Conservation (phyloP, 306 rosid genomes). For the Gynostemma pentaphyllum region DNA sequence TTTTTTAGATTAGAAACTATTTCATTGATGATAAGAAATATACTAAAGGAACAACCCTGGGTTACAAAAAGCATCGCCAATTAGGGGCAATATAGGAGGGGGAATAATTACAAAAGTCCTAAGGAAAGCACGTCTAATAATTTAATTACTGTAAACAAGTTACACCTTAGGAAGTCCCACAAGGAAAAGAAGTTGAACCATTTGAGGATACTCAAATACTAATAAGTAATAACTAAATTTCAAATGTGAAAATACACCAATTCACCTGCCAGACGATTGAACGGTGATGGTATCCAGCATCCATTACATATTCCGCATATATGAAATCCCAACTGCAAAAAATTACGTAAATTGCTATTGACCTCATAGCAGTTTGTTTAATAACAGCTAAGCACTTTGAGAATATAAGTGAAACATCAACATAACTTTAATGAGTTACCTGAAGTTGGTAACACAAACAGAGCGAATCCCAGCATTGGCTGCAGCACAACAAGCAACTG, state of each 20-base stretch:
- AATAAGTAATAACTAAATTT: no score
- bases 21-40: no score
- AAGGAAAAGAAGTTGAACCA: no score
- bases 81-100: no score
- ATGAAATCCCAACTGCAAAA: conserved; percentile 96
- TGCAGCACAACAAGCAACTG: conserved; percentile 93
- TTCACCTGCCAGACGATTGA: conserved; percentile 94
- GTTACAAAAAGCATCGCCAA: no score
- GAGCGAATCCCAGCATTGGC: conserved; percentile 97
- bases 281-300: conserved; percentile 82
- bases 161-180: no score
- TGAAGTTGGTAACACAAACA: conserved; percentile 91
- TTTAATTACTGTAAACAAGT: no score
- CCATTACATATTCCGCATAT: conserved; percentile 95
- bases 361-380: conserved; percentile 2
- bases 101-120: no score
- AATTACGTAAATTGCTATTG: conserved; percentile 6
- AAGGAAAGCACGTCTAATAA: no score
- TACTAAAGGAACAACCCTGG: no score
- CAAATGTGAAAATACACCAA: conserved; percentile 1
- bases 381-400: background rate
- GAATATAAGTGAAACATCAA: background rate
- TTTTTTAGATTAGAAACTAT: no score
- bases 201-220: background rate
- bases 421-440: conserved; percentile 28